Conservation (phyloP, 441 rosid species). For the Corymbia citriodora region DNA sequence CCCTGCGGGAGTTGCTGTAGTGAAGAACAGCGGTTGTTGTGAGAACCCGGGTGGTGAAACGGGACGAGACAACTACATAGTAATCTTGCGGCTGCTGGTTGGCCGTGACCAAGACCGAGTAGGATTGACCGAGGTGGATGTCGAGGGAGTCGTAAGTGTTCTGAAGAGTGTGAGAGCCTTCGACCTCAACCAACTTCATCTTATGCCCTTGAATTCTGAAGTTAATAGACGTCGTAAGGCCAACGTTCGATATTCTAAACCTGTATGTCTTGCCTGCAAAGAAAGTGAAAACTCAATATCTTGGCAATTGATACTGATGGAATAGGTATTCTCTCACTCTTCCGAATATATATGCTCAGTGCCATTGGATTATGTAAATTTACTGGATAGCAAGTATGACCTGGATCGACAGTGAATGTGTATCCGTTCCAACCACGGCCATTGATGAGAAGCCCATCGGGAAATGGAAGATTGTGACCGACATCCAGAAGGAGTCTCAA, state of each 20-base stretch:
- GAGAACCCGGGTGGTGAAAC: conserved; percentile 58
- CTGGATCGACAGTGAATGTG: conserved; percentile 53
- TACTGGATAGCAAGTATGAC: neutral
- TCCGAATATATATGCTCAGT: neutral
- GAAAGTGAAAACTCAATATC: neutral
- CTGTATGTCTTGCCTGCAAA: conserved; percentile 59
- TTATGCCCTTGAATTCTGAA: conserved; percentile 76
- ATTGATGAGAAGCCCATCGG: conserved; percentile 64
- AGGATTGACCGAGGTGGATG: conserved; percentile 75
- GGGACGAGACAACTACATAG: conserved; percentile 50
- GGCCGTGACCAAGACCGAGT: conserved; percentile 63
- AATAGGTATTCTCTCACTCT: neutral
- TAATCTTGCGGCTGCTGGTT: conserved; percentile 58
- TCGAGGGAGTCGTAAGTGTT: conserved; percentile 58
- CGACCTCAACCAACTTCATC: conserved; percentile 74
- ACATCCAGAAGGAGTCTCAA: conserved; percentile 43
- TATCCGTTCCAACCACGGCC: conserved; percentile 72
- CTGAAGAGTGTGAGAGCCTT: conserved; percentile 78
- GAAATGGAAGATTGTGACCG: conserved; percentile 41
- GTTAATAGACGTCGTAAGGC: conserved; percentile 50
- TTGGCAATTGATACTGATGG: neutral
- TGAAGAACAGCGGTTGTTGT: conserved; percentile 52
- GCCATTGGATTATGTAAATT: neutral
- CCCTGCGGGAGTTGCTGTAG: conserved; percentile 49
- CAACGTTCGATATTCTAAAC: conserved; percentile 72